Evolutionary conservation across 345 rosid species (phyloP).

Genomic region (Iberis pinnata): DNA sequence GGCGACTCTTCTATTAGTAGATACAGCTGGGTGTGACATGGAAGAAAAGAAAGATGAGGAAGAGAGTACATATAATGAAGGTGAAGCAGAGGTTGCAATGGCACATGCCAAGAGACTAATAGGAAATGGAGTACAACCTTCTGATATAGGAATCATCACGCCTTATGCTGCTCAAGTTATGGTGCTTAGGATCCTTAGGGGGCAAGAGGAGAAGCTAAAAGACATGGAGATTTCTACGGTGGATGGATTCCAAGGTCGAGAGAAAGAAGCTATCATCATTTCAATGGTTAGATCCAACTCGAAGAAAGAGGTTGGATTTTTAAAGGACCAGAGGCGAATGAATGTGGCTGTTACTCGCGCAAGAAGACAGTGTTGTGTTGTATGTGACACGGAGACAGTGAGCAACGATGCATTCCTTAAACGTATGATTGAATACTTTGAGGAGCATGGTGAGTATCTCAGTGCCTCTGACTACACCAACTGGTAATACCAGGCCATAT

Average conservation of each 20-base stretch:
- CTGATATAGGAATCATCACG: conserved; percentile 83
- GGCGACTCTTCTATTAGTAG: conserved; percentile 73
- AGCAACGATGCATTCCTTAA: conserved; percentile 61
- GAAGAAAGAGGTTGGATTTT: conserved; percentile 84
- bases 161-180: conserved; percentile 98
- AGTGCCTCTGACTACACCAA: conserved; percentile 73
- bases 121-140: conserved; percentile 62
- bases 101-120: conserved; percentile 83
- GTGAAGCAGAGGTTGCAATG: conserved; percentile 89
- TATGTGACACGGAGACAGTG: conserved; percentile 89
- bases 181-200: conserved; percentile 56
- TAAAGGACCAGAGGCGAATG: conserved; percentile 80
- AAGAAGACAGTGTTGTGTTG: conserved; percentile 84
- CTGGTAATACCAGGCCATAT: no score
- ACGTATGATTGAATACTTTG: conserved; percentile 73
- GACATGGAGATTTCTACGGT: conserved; percentile 88
- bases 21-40: conserved; percentile 95
- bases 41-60: conserved; percentile 99
- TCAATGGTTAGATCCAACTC: conserved; percentile 96
- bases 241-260: conserved; percentile 98
- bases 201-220: conserved; percentile 66
- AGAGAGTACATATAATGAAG: conserved; percentile 89
- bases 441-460: conserved; percentile 84
- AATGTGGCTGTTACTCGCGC: conserved; percentile 92
- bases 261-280: conserved; percentile 88